Base-by-base conservation (phyloP, 352 stramenopile genomes). In the Phytopythium helicoides region DNA sequence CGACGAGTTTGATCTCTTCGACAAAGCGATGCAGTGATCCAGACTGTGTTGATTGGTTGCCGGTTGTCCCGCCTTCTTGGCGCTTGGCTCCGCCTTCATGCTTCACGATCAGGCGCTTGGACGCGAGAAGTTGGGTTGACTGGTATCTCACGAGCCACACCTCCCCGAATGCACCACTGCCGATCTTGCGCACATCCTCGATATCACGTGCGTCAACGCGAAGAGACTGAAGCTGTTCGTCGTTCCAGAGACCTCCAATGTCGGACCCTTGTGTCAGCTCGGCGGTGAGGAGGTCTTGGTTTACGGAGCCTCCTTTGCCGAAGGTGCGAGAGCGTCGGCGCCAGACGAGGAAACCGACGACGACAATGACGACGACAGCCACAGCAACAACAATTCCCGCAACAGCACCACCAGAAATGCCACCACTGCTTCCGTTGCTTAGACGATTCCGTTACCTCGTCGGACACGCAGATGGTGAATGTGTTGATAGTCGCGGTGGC, bases 1-100 rank as follows among this genome's bases (percentile, higher is more conserved):
- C 56, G 16, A 64, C 49, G 16, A 76, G 56, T 46, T 66, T 71
- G n/a, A 75, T 71, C 23, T 75, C 60, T 7, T 66, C 52, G 6
- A 69, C 53, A 19, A 76, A 76, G 22, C 23, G 41, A 5, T 48
- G 41, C 2, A 45, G 38, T n/a, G n/a, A n/a, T n/a, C n/a, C n/a
- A n/a, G n/a, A n/a, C n/a, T n/a, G n/a, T n/a, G n/a, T n/a, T n/a
- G n/a, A n/a, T n/a, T n/a, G n/a, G n/a, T n/a, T n/a, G n/a, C n/a
- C n/a, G n/a, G n/a, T n/a, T n/a, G n/a, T n/a, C n/a, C n/a, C n/a
- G n/a, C n/a, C n/a, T n/a, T n/a, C n/a, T n/a, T n/a, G n/a, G n/a
- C n/a, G n/a, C n/a, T 44, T 19, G n/a, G 11, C 41, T 15, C 14
- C 41, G 12, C 4, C 41, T 47, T 9, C 19, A 21, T 18, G 21